Conservation (phyloP, 768 basidiomycete species). For the Tylopilus cervinicoccineus region DNA sequence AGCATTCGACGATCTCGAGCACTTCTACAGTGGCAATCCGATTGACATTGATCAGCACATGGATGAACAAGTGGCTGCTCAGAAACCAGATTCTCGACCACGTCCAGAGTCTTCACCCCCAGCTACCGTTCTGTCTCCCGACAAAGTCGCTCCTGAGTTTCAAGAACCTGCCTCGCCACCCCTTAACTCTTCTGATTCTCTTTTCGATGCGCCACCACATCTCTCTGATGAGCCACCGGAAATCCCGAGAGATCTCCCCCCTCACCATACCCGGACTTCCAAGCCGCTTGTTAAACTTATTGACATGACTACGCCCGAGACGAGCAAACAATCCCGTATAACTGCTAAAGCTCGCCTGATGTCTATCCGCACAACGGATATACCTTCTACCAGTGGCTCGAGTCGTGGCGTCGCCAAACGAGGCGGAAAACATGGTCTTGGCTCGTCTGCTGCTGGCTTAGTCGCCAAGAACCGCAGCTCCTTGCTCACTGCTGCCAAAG, state of each 20-base stretch:
- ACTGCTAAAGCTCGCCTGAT: conserved; percentile 47
- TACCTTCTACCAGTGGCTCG: conserved; percentile 10
- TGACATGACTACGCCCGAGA: conserved; percentile 33
- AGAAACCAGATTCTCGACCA: not conserved
- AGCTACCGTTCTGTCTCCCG: not conserved
- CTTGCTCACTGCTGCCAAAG: conserved; percentile 51
- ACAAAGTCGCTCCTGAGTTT: not conserved
- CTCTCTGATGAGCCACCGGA: conserved; percentile 7
- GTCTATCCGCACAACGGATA: conserved; percentile 12
- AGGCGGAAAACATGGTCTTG: conserved; percentile 43
- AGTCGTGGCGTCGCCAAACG: conserved; percentile 9
- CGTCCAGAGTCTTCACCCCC: conserved; percentile 1
- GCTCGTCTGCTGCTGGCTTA: conserved; percentile 46
- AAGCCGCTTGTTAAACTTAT: conserved; percentile 54
- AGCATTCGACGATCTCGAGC: conserved; percentile 29
- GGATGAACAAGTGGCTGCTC: conserved; percentile 12
- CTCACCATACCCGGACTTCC: conserved; percentile 45
- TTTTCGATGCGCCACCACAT: conserved; percentile 27
- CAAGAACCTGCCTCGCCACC: conserved; percentile 12
- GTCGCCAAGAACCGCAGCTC: conserved; percentile 44
- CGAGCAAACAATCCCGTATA: conserved; percentile 38
- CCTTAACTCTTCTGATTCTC: conserved; percentile 19
- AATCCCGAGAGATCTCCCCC: conserved; percentile 19
- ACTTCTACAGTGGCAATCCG: conserved; percentile 26
- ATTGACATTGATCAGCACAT: conserved; percentile 29